These are phyloP conservation scores for Colletotrichum sp. DNA, from an alignment of 2,329 filamentous ascomycete species.

Conservation along the genomic window DNA sequence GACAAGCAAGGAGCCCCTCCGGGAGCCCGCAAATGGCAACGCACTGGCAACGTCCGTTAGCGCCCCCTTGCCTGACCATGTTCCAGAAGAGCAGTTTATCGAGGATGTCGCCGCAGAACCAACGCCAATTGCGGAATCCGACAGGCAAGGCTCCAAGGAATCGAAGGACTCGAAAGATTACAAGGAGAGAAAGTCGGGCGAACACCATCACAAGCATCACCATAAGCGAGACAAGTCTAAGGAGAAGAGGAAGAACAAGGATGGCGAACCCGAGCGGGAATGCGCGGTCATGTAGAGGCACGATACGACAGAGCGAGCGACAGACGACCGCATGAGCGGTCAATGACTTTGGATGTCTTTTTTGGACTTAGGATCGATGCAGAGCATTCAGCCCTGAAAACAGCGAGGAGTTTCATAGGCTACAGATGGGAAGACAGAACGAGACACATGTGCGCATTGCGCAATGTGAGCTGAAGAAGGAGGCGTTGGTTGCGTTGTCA, in stretches of 20 bases:
- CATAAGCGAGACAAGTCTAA: constrained; percentile 43
- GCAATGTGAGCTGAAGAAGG: neutral
- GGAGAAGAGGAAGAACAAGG: constrained; percentile 39
- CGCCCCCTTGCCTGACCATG: constrained; percentile 12
- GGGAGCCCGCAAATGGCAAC: constrained; percentile 28
- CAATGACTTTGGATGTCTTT: neutral
- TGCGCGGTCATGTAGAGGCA: constrained; percentile 50
- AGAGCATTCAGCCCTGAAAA: neutral
- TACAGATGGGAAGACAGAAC: neutral
- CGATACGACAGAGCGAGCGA: neutral
- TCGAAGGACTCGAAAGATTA: constrained; percentile 12
- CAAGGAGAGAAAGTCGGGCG: constrained; percentile 10
- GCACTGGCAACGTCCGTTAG: constrained; percentile 14
- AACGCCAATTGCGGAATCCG: neutral
- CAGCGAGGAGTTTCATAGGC: constrained; percentile 14
- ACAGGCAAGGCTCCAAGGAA: constrained; percentile 24
- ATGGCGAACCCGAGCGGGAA: constrained; percentile 46
- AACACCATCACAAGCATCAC: constrained; percentile 32
- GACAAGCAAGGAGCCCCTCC: constrained; percentile 54
- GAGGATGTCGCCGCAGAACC: constrained; percentile 16
- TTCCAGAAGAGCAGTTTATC: constrained; percentile 19
- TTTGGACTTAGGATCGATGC: neutral
- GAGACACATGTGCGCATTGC: neutral
- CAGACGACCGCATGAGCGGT: neutral
- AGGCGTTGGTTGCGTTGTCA: constrained; percentile 1